Conservation (phyloP, 2,329 filamentous ascomycete species). For the Nemania sp. region DNA sequence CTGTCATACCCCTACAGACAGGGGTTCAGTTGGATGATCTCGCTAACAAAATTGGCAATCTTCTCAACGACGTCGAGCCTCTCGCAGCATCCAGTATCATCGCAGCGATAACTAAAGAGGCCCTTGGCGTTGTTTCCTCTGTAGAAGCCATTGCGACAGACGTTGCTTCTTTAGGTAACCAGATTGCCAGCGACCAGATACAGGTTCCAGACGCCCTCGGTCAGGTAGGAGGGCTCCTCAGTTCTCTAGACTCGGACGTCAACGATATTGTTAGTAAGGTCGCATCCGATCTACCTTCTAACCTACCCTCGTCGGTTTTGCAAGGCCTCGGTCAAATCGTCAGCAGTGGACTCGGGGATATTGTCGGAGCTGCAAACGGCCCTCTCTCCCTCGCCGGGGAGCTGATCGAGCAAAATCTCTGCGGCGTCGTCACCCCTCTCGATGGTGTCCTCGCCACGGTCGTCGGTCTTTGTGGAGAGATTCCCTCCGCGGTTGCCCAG, state of each 20-base stretch:
- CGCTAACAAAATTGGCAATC: slow-evolving; percentile 35
- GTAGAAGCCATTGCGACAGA: slow-evolving; percentile 43
- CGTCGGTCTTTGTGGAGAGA: slow-evolving; percentile 45
- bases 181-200: slow-evolving; percentile 36
- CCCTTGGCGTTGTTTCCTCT: slow-evolving; percentile 36
- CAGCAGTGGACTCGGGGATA: slow-evolving; percentile 41
- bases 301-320: slow-evolving; percentile 35
- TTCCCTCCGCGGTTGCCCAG: slow-evolving; percentile 39
- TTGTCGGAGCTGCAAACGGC: slow-evolving; percentile 39
- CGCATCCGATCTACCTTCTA: slow-evolving; percentile 33
- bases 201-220: slow-evolving; percentile 41
- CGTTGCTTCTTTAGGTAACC: slow-evolving; percentile 42
- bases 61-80: slow-evolving; percentile 39
- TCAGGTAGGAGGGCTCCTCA: slow-evolving; percentile 39
- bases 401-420: slow-evolving; percentile 44
- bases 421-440: slow-evolving; percentile 41
- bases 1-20: slow-evolving; percentile 36
- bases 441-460: slow-evolving; percentile 45
- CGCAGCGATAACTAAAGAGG: slow-evolving; percentile 39
- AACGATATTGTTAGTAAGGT: slow-evolving; percentile 39
- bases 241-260: slow-evolving; percentile 41
- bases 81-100: slow-evolving; percentile 40
- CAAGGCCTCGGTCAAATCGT: slow-evolving; percentile 37
- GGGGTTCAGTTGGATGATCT: slow-evolving; percentile 34
- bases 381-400: slow-evolving; percentile 42